phyloP scores from a whole-genome alignment of 1,284 basidiomycete species.

The Pyrrhoderma noxium region DNA sequence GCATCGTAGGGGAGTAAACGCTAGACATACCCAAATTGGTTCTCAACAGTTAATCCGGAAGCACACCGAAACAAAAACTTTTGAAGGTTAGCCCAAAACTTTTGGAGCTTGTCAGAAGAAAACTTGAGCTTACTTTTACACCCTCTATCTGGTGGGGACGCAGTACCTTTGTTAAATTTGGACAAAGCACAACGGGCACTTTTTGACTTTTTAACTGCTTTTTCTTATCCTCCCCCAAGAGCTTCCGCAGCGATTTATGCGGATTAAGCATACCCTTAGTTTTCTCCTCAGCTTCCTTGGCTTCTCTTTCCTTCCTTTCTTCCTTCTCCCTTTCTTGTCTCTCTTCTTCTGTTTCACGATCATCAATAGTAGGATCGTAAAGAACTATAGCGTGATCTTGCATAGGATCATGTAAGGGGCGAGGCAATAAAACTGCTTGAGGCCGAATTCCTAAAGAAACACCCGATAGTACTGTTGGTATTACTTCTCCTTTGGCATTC shows the following conservation, averaged over 20 bases:
- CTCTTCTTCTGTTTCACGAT: constrained; percentile 82
- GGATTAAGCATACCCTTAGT: constrained; percentile 72
- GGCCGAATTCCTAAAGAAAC: constrained; percentile 84
- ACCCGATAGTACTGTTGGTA: constrained; percentile 61
- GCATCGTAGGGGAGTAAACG: background rate
- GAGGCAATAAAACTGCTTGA: constrained; percentile 75
- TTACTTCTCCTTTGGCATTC: constrained; percentile 67
- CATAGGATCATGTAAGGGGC: constrained; percentile 95
- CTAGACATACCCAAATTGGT: constrained; percentile 66
- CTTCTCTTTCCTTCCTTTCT: constrained; percentile 57
- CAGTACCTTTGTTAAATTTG: constrained; percentile 77
- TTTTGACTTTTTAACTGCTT: constrained; percentile 67
- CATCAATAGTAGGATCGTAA: constrained; percentile 95
- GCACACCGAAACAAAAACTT: constrained; percentile 94
- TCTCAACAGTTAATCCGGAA: constrained; percentile 87
- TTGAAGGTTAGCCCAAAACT: constrained; percentile 10
- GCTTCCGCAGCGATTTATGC: constrained; percentile 83
- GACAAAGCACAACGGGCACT: constrained; percentile 96
- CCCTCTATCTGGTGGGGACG: constrained; percentile 98
- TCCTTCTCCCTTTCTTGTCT: constrained; percentile 61
- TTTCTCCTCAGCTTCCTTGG: constrained; percentile 61
- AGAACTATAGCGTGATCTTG: constrained; percentile 95
- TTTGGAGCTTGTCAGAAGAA: constrained; percentile 8
- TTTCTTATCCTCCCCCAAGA: constrained; percentile 73
- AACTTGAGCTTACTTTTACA: constrained; percentile 66